Evolutionary conservation across 345 rosid species (phyloP).

Genomic region (Citrus australasica): DNA sequence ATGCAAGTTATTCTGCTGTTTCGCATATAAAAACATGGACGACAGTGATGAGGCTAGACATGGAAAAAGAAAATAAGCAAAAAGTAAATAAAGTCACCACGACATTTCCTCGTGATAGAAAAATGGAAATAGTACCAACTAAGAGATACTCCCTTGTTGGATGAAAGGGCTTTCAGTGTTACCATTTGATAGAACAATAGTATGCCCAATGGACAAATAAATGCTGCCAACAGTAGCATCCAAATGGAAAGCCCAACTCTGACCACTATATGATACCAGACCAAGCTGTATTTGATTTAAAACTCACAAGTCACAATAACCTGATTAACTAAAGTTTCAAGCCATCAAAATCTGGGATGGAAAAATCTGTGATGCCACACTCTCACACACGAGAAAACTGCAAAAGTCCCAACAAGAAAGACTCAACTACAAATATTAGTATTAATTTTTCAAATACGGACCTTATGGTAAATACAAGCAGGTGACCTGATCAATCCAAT

Average conservation of each 20-base stretch:
- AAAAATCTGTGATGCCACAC: neutral
- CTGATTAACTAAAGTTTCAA: neutral
- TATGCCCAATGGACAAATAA: neutral
- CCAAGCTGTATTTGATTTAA: neutral
- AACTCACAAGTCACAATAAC: neutral
- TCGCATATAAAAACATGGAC: neutral
- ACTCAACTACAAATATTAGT: neutral
- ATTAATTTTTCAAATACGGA: neutral
- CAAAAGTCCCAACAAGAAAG: neutral
- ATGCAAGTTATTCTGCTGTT: neutral
- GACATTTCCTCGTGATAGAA: neutral
- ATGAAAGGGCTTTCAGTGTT: neutral
- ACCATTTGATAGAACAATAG: neutral
- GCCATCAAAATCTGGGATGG: neutral
- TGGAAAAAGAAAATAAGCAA: neutral
- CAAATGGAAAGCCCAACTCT: neutral
- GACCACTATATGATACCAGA: neutral
- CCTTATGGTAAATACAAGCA: neutral
- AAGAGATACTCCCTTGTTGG: neutral
- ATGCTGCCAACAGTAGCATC: too few relatives aligned
- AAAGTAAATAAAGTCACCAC: too few relatives aligned
- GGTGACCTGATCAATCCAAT: neutral
- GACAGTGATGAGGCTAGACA: neutral
- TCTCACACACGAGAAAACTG: neutral
- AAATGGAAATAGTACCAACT: neutral